These are phyloP conservation scores for Trichoderma sp. DNA, from an alignment of 2,329 filamentous ascomycete genomes.

Conservation along the genomic window DNA sequence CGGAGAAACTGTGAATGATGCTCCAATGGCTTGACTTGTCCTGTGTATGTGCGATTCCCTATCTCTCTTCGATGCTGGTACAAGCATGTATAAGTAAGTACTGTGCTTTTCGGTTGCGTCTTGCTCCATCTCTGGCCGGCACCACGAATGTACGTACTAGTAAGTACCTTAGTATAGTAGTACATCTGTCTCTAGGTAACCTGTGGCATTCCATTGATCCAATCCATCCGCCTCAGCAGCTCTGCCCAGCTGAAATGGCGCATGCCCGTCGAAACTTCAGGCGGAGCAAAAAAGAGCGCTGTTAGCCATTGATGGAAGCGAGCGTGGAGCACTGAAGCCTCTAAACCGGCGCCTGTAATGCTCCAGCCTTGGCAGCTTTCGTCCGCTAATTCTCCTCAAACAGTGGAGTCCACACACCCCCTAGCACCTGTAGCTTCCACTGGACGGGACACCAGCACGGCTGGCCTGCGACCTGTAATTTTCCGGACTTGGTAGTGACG, in stretches of 20 bases:
- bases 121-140: too few relatives aligned
- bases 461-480: constrained; percentile 4
- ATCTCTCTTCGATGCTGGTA: background rate
- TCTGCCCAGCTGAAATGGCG: background rate
- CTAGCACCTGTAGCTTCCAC: background rate
- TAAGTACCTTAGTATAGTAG: background rate
- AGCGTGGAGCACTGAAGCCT: background rate
- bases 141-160: too few relatives aligned
- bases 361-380: background rate
- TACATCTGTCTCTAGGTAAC: background rate
- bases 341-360: background rate
- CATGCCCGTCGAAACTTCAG: background rate
- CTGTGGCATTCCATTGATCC: constrained; percentile 7
- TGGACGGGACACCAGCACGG: too few relatives aligned
- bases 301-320: background rate
- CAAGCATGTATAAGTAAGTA: background rate
- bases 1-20: background rate
- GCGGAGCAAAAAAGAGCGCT: background rate
- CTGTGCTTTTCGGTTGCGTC: background rate
- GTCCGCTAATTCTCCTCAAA: constrained; percentile 1
- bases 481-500: constrained; percentile 20
- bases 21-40: background rate
- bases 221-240: background rate
- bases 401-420: background rate
- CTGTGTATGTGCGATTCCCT: background rate